Evolutionary conservation across 2,329 filamentous ascomycete genomes (phyloP).

Genomic region (Epichloe glyceriae): DNA sequence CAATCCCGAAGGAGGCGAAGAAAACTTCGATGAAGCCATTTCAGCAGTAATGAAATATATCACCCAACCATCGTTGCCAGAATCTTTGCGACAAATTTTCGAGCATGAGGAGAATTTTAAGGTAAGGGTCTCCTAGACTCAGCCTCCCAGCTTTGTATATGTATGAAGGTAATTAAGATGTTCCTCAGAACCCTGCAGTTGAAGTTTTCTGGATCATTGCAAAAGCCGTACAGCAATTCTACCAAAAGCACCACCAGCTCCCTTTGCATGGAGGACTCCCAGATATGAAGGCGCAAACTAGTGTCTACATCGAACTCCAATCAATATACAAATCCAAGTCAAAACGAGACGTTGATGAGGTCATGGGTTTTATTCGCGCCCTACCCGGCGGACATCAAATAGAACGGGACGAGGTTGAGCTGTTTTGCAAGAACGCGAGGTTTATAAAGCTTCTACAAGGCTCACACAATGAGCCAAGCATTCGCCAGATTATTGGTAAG

Average conservation of each 20-base stretch:
- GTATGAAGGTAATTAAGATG: not conserved
- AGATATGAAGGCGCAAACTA: slow-evolving; percentile 94
- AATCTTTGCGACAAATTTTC: slow-evolving; percentile 65
- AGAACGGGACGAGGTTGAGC: slow-evolving; percentile 63
- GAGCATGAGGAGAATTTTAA: slow-evolving; percentile 40
- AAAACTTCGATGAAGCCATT: slow-evolving; percentile 92
- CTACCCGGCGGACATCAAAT: slow-evolving; percentile 38
- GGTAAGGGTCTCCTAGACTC: slow-evolving; percentile 32
- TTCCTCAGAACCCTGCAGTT: slow-evolving; percentile 4
- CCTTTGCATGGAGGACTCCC: slow-evolving; percentile 80
- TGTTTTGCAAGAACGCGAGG: slow-evolving; percentile 90
- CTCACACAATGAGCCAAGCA: slow-evolving; percentile 27
- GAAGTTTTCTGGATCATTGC: slow-evolving; percentile 81
- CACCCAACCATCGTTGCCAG: slow-evolving; percentile 52
- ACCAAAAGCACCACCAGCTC: slow-evolving; percentile 56
- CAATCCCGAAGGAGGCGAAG: slow-evolving; percentile 76
- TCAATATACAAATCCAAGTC: slow-evolving; percentile 89
- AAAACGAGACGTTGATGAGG: slow-evolving; percentile 61
- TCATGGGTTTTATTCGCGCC: slow-evolving; percentile 50
- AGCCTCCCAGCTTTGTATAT: not conserved
- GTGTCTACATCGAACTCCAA: slow-evolving; percentile 79
- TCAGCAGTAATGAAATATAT: slow-evolving; percentile 82
- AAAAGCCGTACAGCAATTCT: slow-evolving; percentile 65
- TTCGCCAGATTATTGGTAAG: slow-evolving; percentile 44
- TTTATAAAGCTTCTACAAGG: slow-evolving; percentile 78